Base-by-base conservation (phyloP, 1,284 basidiomycete genomes). In the Cutaneotrichosporon daszewskae region DNA sequence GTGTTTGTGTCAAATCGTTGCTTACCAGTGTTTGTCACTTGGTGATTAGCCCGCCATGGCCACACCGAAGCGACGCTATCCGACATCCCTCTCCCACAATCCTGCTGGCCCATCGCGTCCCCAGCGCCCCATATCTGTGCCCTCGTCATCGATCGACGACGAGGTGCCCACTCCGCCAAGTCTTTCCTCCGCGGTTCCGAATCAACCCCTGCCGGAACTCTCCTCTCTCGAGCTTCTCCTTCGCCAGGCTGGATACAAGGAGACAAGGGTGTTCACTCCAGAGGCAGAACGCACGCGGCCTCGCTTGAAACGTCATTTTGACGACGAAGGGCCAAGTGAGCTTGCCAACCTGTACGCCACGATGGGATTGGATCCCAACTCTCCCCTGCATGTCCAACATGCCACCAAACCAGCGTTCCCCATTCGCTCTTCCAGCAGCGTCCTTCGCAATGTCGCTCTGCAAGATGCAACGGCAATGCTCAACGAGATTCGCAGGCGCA, bases 161-260 rank as follows among this genome's bases (percentile, higher is more conserved):
- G 52, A 54, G 26, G 43, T 56, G 5, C 56, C 56, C 6, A 18
- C 47, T 4, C 46, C 50, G 12, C 50, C 53, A 44, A 19, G 28
- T 26, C n/a, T 22, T 40, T 13, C 47, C 35, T 17, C 40, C n/a
- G n/a, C n/a, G n/a, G n/a, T n/a, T n/a, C n/a, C n/a, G n/a, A n/a
- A n/a, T n/a, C n/a, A n/a, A n/a, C n/a, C n/a, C n/a, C 39, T 44
- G 14, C 47, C 42, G 22, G 46, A 52, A 24, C 37, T 45, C 4
- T 84, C 87, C 51, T 77, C 81, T 5, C 76, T 91, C 22, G 87
- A 88, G 57, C 84, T 89, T 67, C 75, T 91, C 14, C 74, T 91
- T 18, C 76, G 79, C 41, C 84, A 88, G 62, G 86, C 86, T 0
- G 87, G 87, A 4, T 90, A 89, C 75, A 88, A 87, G 66, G 87